Conservation (phyloP, 805 yeast genomes). For the Kuraishia molischiana region DNA sequence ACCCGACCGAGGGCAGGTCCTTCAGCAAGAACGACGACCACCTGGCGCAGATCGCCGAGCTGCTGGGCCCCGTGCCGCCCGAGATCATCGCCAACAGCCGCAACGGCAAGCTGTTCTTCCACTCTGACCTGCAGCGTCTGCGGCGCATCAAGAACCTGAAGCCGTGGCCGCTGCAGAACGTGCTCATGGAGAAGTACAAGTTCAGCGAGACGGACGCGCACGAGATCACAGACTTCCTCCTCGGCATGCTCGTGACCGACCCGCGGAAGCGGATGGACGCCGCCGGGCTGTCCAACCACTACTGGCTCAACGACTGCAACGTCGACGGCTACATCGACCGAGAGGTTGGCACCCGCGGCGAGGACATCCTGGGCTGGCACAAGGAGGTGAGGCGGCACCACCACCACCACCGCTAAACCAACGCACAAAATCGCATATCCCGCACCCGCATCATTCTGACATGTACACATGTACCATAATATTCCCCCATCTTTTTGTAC, state of each 20-base stretch:
- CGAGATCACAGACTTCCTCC: constrained; percentile 64
- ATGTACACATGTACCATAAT: too few relatives aligned
- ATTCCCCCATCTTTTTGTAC: too few relatives aligned
- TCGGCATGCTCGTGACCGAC: constrained; percentile 74
- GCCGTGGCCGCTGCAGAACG: constrained; percentile 83
- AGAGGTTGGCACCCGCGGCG: constrained; percentile 70
- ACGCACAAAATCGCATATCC: too few relatives aligned
- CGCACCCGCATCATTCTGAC: too few relatives aligned
- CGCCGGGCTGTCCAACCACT: constrained; percentile 87
- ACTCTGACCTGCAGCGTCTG: constrained; percentile 31
- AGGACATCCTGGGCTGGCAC: constrained; percentile 88
- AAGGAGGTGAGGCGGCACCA: constrained; percentile 37
- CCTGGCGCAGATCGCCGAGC: constrained; percentile 86
- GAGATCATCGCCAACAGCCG: constrained; percentile 51
- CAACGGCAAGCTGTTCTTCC: constrained; percentile 37
- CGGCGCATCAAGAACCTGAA: constrained; percentile 73
- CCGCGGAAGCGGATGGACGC: constrained; percentile 89
- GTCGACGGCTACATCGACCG: constrained; percentile 76
- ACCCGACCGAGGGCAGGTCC: constrained; percentile 70
- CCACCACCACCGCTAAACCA: constrained; percentile 2
- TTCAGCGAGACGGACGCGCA: constrained; percentile 58
- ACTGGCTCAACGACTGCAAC: constrained; percentile 71
- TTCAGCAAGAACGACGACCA: constrained; percentile 93
- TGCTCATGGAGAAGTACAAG: constrained; percentile 78
- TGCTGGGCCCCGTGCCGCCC: constrained; percentile 31